These are phyloP conservation scores for Pleurotus giganteus DNA, from an alignment of 768 basidiomycete species.

Conservation along the genomic window DNA sequence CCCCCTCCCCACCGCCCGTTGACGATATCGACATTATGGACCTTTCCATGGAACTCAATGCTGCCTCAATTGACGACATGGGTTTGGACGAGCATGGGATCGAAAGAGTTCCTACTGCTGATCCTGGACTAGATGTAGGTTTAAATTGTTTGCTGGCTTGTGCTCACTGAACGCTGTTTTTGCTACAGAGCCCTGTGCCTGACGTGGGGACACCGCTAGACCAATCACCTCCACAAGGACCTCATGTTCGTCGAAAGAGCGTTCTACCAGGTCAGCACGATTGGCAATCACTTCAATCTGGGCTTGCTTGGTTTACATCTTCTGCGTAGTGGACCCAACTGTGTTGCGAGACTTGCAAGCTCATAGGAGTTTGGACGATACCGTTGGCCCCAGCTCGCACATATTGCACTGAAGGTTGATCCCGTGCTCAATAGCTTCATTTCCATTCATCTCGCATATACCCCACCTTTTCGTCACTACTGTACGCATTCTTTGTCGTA, in stretches of 20 bases:
- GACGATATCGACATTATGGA: constrained; percentile 89
- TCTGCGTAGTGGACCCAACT: constrained; percentile 72
- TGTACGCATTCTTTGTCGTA: constrained; percentile 2
- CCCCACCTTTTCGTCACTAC: constrained; percentile 11
- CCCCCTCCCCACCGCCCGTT: constrained; percentile 71
- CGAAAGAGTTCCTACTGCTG: constrained; percentile 89
- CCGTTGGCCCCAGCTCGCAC: constrained; percentile 18
- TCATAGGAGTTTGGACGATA: constrained; percentile 78
- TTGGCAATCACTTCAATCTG: constrained; percentile 15
- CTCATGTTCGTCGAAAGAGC: constrained; percentile 93
- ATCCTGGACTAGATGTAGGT: constrained; percentile 84
- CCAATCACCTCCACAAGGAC: constrained; percentile 56
- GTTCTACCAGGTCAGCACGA: constrained; percentile 76
- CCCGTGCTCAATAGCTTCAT: constrained; percentile 4
- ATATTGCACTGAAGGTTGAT: constrained; percentile 6
- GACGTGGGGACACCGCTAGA: constrained; percentile 54
- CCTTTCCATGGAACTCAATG: constrained; percentile 85
- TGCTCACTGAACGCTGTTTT: constrained; percentile 15
- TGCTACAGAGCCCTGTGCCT: constrained; percentile 63
- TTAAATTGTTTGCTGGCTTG: background rate
- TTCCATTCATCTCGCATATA: constrained; percentile 12
- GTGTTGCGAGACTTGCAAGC: constrained; percentile 87
- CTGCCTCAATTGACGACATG: constrained; percentile 74
- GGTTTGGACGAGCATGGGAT: constrained; percentile 80
- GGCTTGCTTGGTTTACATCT: constrained; percentile 16